A percentile compares a stretch with the other conserved stretches of the same genome.
phyloP scores from a whole-genome alignment of 1,284 basidiomycete species.

The Fomitopsis palustris region DNA sequence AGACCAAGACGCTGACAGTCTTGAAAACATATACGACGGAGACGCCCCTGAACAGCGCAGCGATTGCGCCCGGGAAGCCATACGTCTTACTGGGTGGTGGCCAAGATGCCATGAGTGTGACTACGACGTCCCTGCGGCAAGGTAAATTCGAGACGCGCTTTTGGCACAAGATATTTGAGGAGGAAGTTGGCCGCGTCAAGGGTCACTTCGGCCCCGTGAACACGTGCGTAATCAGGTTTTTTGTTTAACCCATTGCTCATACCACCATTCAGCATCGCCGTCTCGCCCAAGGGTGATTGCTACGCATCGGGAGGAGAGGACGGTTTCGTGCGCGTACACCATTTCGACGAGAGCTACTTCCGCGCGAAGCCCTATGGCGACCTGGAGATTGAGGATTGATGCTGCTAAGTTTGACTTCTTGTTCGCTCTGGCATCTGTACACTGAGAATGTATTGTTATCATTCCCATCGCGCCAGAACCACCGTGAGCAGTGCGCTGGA shows the following conservation, averaged over 20 bases:
- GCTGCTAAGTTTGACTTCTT: not conserved
- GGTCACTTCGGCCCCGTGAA: constrained; percentile 98
- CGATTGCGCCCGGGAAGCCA: constrained; percentile 81
- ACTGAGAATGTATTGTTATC: not conserved
- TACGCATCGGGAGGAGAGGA: constrained; percentile 98
- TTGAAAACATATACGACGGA: constrained; percentile 95
- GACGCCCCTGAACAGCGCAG: constrained; percentile 94
- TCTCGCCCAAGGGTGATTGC: constrained; percentile 85
- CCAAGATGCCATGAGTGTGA: constrained; percentile 97
- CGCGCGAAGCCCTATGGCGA: constrained; percentile 88
- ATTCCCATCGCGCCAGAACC: not conserved
- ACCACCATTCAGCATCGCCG: constrained; percentile 64
- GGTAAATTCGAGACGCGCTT: constrained; percentile 99
- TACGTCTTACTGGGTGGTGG: constrained; percentile 90
- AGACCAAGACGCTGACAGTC: constrained; percentile 83
- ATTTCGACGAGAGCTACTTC: constrained; percentile 92
- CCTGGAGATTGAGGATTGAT: constrained; percentile 65
- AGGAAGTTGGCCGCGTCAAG: constrained; percentile 96
- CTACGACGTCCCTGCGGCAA: constrained; percentile 89
- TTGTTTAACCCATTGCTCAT: not conserved
- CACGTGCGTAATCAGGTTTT: constrained; percentile 59
- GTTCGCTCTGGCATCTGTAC: not conserved
- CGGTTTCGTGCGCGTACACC: constrained; percentile 90
- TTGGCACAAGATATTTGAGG: constrained; percentile 98
- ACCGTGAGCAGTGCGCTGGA: no score